Conservation (phyloP, 768 basidiomycete genomes). For the Postia placenta region DNA sequence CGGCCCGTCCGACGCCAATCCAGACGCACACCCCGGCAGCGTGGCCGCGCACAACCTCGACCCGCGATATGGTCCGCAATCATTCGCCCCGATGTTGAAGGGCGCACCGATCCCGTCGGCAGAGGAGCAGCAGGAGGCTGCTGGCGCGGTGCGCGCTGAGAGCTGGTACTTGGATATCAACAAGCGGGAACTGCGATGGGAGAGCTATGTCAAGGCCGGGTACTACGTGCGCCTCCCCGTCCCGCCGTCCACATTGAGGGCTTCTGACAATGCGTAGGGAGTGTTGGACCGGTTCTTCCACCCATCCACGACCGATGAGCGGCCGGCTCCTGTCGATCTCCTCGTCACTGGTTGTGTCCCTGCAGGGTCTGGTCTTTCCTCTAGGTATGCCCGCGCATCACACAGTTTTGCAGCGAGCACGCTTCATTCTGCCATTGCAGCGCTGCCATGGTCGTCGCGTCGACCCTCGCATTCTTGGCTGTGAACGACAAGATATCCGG, state of each 20-base stretch:
- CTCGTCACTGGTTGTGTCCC: slow-evolving; percentile 81
- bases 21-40: slow-evolving; percentile 34
- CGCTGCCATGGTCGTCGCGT: slow-evolving; percentile 87
- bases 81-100: slow-evolving; percentile 48
- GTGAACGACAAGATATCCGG: slow-evolving; percentile 57
- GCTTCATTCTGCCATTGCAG: slow-evolving; percentile 27
- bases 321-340: slow-evolving; percentile 61
- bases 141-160: slow-evolving; percentile 33
- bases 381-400: slow-evolving; percentile 20
- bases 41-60: slow-evolving; percentile 62
- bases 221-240: slow-evolving; percentile 55
- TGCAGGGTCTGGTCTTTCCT: slow-evolving; percentile 80
- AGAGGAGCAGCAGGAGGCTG: slow-evolving; percentile 26
- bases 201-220: slow-evolving; percentile 83
- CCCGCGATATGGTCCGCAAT: slow-evolving; percentile 49
- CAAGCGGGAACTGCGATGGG: slow-evolving; percentile 68
- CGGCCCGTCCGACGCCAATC: slow-evolving; percentile 29
- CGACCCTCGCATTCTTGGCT: slow-evolving; percentile 73
- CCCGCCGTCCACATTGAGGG: not conserved
- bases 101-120: slow-evolving; percentile 13
- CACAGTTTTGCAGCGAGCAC: not conserved
- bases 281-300: slow-evolving; percentile 60
- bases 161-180: slow-evolving; percentile 74
- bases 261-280: slow-evolving; percentile 44
- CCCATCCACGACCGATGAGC: slow-evolving; percentile 11